phyloP scores from a whole-genome alignment of 108 stramenopile species.

The Conticribra weissflogii region DNA sequence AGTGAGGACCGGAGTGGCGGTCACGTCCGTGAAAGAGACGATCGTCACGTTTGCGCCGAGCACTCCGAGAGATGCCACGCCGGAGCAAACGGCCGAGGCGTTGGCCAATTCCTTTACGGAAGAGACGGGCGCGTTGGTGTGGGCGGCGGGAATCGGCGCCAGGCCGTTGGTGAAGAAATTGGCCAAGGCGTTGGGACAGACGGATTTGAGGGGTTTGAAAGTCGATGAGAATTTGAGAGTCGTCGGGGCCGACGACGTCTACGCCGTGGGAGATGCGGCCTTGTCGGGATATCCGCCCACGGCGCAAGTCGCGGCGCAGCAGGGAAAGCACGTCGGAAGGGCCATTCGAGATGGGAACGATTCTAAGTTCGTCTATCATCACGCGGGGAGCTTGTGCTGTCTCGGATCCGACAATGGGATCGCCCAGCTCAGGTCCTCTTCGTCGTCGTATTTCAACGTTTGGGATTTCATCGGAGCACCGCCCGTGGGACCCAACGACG shows the following conservation, averaged over 20 bases:
- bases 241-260: no score
- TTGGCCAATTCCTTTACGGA: slow-evolving; percentile 9
- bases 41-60: slow-evolving; percentile 20
- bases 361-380: slow-evolving; percentile 44
- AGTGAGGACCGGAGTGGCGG: slow-evolving; percentile 28
- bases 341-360: slow-evolving; percentile 31
- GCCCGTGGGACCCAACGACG: slow-evolving; percentile 9
- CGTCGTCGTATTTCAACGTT: slow-evolving; percentile 21
- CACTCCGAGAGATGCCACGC: slow-evolving; percentile 24
- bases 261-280: slow-evolving; percentile 79
- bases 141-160: slow-evolving; percentile 57
- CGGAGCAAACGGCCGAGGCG: slow-evolving; percentile 26
- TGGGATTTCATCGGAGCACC: slow-evolving; percentile 29
- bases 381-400: slow-evolving; percentile 38
- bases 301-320: slow-evolving; percentile 71
- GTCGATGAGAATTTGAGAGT: no score
- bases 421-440: slow-evolving; percentile 21
- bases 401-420: slow-evolving; percentile 36
- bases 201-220: slow-evolving; percentile 53
- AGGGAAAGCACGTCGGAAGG: slow-evolving; percentile 57
- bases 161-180: slow-evolving; percentile 28
- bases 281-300: slow-evolving; percentile 53
- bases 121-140: slow-evolving; percentile 59
- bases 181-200: slow-evolving; percentile 24
- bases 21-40: slow-evolving; percentile 21